These are phyloP conservation scores for Antrodiella citrinella DNA, from an alignment of 768 basidiomycete genomes.

Conservation along the genomic window DNA sequence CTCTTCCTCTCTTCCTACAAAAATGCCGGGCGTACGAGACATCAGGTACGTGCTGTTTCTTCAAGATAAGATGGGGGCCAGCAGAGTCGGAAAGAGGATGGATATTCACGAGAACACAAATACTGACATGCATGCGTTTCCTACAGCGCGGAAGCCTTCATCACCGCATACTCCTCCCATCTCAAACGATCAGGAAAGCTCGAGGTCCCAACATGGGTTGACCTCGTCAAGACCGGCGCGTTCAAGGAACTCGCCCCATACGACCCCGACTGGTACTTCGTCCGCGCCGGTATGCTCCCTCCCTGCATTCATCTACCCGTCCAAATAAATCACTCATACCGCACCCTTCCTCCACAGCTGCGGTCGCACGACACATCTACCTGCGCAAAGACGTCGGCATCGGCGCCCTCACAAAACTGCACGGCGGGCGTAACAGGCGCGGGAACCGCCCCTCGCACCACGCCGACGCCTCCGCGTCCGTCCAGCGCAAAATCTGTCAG, in stretches of 20 bases:
- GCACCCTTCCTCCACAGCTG: constrained; percentile 48
- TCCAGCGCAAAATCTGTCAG: constrained; percentile 95
- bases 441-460: constrained; percentile 97
- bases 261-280: constrained; percentile 99
- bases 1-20: constrained; percentile 19
- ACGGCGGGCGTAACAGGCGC: constrained; percentile 92
- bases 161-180: constrained; percentile 89
- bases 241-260: constrained; percentile 99
- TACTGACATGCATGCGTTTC: not conserved
- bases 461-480: constrained; percentile 73
- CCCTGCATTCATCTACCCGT: not conserved
- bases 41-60: constrained; percentile 44
- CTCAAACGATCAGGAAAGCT: constrained; percentile 98
- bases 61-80: not conserved
- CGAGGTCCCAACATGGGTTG: constrained; percentile 97
- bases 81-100: not conserved
- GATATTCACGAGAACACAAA: not conserved
- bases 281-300: constrained; percentile 79
- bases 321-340: not conserved
- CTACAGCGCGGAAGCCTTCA: constrained; percentile 85
- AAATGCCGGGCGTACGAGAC: constrained; percentile 80
- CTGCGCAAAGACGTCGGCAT: constrained; percentile 96
- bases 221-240: constrained; percentile 95
- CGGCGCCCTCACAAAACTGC: constrained; percentile 89
- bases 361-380: constrained; percentile 98